These are phyloP conservation scores for Candida bentonensis DNA, from an alignment of 805 yeast genomes.

Conservation along the genomic window DNA sequence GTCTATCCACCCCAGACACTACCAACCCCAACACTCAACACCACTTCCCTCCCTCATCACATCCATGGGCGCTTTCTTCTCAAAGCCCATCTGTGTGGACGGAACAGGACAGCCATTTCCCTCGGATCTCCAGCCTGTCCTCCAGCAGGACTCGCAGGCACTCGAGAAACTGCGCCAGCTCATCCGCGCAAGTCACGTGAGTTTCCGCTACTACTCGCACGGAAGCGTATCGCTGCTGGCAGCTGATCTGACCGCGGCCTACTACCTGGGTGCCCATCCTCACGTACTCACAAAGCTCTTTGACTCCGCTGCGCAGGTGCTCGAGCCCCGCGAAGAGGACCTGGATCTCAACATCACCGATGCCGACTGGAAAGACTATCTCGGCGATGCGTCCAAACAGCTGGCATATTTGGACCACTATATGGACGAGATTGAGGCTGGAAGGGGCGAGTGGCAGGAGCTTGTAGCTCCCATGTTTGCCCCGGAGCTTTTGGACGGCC, in stretches of 20 bases:
- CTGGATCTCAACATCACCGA: neutral
- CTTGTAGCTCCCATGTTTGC: neutral
- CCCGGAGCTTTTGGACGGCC: neutral
- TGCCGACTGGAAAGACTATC: neutral
- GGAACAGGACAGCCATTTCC: constrained; percentile 1
- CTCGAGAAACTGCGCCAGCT: neutral
- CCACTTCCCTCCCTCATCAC: no score
- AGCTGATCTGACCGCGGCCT: neutral
- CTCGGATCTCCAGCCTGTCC: neutral
- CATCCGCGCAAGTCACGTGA: constrained; percentile 1
- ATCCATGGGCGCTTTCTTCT: neutral
- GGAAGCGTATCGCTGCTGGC: neutral
- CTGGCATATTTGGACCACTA: neutral
- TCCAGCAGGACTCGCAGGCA: neutral
- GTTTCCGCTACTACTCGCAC: neutral
- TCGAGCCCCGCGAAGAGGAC: constrained; percentile 1
- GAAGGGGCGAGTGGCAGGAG: neutral
- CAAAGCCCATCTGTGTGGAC: neutral
- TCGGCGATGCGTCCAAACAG: neutral
- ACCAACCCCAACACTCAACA: no score
- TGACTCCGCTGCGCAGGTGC: neutral
- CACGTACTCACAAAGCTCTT: neutral
- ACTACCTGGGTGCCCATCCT: neutral
- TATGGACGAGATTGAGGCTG: neutral
- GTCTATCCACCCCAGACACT: no score